phyloP scores from a whole-genome alignment of 2,329 filamentous ascomycete genomes.

The Curvularia verruculosa region DNA sequence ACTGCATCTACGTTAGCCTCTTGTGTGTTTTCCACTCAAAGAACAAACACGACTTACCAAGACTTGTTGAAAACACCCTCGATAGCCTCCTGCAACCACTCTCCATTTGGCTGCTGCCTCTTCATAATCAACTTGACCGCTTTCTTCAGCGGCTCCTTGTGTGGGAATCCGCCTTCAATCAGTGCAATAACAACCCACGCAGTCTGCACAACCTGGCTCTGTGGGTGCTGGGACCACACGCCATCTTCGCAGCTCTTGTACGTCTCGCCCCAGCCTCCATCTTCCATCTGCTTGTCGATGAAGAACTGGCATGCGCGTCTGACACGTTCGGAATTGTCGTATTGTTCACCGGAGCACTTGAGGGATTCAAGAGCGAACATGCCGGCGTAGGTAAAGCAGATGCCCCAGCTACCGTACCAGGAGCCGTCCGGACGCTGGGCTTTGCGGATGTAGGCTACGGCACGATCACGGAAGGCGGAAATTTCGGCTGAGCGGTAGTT shows the following conservation, averaged over 20 bases:
- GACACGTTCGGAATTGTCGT: slow-evolving; percentile 72
- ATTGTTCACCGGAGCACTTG: slow-evolving; percentile 79
- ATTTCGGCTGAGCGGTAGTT: slow-evolving; percentile 81
- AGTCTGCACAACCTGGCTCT: slow-evolving; percentile 91
- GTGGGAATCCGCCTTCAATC: slow-evolving; percentile 81
- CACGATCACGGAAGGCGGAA: slow-evolving; percentile 70
- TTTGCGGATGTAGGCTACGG: slow-evolving; percentile 81
- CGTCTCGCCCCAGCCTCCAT: slow-evolving; percentile 96
- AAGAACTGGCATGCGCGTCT: slow-evolving; percentile 84
- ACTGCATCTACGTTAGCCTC: slow-evolving; percentile 50
- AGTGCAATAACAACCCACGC: slow-evolving; percentile 85
- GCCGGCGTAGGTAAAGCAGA: slow-evolving; percentile 95
- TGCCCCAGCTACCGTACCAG: slow-evolving; percentile 98
- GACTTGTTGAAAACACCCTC: slow-evolving; percentile 99
- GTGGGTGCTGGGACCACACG: slow-evolving; percentile 75
- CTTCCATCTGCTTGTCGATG: slow-evolving; percentile 78
- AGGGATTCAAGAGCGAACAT: slow-evolving; percentile 96
- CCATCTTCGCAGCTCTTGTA: slow-evolving; percentile 84
- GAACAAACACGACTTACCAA: slow-evolving; percentile 64
- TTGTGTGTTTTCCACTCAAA: not conserved
- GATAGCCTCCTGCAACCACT: slow-evolving; percentile 94
- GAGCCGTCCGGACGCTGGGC: slow-evolving; percentile 82
- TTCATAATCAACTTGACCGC: slow-evolving; percentile 83
- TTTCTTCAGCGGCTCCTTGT: slow-evolving; percentile 72
- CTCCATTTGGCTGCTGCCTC: slow-evolving; percentile 84